Evolutionary conservation across 345 rosid species (phyloP), one percentile per base, ranked within the genome.

Genomic region (Abelmoschus esculentus): DNA sequence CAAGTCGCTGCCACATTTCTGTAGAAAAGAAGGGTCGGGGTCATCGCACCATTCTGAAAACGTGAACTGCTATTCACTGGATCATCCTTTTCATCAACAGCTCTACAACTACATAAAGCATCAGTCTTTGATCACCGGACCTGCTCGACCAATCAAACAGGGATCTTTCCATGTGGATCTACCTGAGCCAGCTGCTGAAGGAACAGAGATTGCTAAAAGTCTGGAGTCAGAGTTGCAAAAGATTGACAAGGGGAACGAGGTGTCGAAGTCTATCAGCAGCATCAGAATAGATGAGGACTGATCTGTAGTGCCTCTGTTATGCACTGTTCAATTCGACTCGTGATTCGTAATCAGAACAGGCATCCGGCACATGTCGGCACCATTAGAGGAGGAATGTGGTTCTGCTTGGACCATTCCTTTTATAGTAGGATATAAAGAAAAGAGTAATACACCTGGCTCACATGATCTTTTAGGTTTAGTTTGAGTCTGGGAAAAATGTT

Each of bases 111-210:
- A 91, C 83, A 81, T 89, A 78, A 91, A 88, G 74, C 88, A 84
- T 80, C 90, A 87, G 78, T 83, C 83, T 10, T 29, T 60, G 72
- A 69, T 69, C 17, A 62, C 28, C 0, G 74, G 79, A 70, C 81
- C 82, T 34, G 36, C 73, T 36, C 79, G 34, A 69, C 99, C 89
- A 15, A 74, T 84, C 75, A 91, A 87, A 69, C 97, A 89, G 67
- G 93, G 97, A 17, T 91, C 97, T 15, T 84, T 93, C 78, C 98
- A 93, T 73, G 96, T 93, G n/a, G 78, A 80, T 70, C 76, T 89
- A 26, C 96, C 98, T 14, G 90, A 88, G 71, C 81, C 91, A 47
- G 86, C 79, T 52, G 74, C 82, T 49, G 87, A 81, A 75, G 91
- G 84, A 60, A 74, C 70, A 10, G 86, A 86, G 79, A 89, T 90